Evolutionary conservation across 228 moss, liverwort and hornwort genomes (phyloP).

Genomic region (Sphagnum magellanicum): DNA sequence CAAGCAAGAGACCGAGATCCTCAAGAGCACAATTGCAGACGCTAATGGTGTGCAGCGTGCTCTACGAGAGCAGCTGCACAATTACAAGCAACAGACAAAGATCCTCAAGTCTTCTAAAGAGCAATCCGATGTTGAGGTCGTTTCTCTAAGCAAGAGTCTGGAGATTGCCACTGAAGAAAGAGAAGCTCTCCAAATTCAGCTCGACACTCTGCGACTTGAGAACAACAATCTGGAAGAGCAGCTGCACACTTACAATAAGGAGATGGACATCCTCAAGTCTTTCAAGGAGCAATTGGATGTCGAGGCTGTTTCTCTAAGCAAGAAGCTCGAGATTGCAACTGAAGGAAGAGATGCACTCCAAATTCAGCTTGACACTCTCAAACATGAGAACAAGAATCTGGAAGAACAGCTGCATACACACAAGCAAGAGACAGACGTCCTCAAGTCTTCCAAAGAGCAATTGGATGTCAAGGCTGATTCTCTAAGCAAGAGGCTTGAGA

Average conservation of each 20-base stretch:
- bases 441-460: neutral
- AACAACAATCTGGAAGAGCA: neutral
- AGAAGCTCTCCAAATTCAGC: neutral
- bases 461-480: neutral
- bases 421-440: no score
- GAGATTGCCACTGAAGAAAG: neutral
- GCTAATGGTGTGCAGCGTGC: neutral
- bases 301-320: neutral
- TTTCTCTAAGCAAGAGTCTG: neutral
- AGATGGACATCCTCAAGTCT: no score
- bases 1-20: neutral
- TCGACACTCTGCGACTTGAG: neutral
- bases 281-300: neutral
- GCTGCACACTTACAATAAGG: no score
- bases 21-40: neutral
- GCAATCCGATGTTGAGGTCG: neutral
- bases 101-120: neutral
- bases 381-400: neutral
- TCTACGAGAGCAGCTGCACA: neutral
- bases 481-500: neutral
- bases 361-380: neutral
- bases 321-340: neutral
- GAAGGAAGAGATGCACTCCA: neutral
- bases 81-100: neutral
- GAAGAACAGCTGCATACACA: neutral